Conservation (phyloP, 345 rosid genomes). For the Lepidium sativum region DNA sequence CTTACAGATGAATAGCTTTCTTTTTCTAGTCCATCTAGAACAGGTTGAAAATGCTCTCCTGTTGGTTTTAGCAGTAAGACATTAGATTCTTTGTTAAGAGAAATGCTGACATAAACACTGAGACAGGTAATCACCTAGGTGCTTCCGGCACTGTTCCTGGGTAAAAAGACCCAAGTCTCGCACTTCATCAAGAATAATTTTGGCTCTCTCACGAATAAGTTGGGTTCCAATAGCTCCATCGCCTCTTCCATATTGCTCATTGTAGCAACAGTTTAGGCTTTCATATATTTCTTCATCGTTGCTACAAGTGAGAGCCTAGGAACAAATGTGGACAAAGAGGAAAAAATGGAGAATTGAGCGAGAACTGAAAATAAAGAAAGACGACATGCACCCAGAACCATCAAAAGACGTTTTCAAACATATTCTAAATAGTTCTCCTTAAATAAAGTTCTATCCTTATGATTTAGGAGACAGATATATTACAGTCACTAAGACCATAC, state of each 20-base stretch:
- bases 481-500: slow-evolving; percentile 30
- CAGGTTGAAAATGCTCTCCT: slow-evolving; percentile 81
- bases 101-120: neutral
- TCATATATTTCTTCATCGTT: slow-evolving; percentile 71
- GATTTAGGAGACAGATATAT: neutral
- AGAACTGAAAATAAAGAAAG: neutral
- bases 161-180: slow-evolving; percentile 61
- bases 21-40: slow-evolving; percentile 53
- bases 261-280: slow-evolving; percentile 52
- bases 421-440: neutral
- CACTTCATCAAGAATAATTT: slow-evolving; percentile 83
- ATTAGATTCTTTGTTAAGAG: slow-evolving; percentile 11
- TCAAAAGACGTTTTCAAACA: neutral
- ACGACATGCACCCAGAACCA: neutral
- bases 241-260: slow-evolving; percentile 40
- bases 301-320: slow-evolving; percentile 70
- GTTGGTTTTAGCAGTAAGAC: neutral
- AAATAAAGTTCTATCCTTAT: neutral
- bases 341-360: neutral
- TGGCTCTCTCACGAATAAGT: slow-evolving; percentile 77
- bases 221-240: slow-evolving; percentile 83
- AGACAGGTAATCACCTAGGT: slow-evolving; percentile 49
- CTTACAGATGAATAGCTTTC: slow-evolving; percentile 49
- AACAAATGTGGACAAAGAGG: slow-evolving; percentile 9
- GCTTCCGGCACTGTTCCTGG: slow-evolving; percentile 59